Base-by-base conservation (phyloP, 2,329 filamentous ascomycete species). In the Colletotrichum sublineola region DNA sequence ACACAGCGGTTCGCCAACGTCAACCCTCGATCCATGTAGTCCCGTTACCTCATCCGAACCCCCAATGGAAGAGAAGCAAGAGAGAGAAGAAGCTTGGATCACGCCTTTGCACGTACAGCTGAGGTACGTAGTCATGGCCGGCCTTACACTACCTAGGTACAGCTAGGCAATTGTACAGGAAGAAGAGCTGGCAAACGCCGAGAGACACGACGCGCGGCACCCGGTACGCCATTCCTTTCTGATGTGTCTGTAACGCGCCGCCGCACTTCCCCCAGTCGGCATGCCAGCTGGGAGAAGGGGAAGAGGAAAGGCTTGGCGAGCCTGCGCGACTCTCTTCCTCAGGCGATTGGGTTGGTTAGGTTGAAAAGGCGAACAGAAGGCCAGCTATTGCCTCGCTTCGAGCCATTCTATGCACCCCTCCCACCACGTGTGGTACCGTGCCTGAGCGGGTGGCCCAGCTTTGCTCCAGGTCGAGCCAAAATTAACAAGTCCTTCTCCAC, bases 171-270 rank as follows among this genome's bases (percentile, higher is more conserved):
- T 24, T 24, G 24, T 24, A 24, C 24, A 24, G 24, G 24, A 24
- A 24, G 24, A 24, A 24, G 24, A 24, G 24, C 24, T 24, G 24
- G 33, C 8, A 5, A 18, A 38, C n/a, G 60, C 60, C 12, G 36
- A 44, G 68, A 73, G 68, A 67, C 69, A 69, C 63, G 71, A 72
- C 68, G 71, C 71, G 71, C 68, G 71, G 71, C 71, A 55, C 6
- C 57, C 38, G 44, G 58, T 61, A n/a, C 50, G 36, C 57, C 55
- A 53, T 42, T 61, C 40, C 53, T 40, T 63, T 52, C 38, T 29
- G 14, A 20, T 55, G 5, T 24, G 14, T 42, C 40, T 42, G 5
- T 36, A 44, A 52, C 29, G 33, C 29, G 33, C 29, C 60, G 46
- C 38, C 24, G 53, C 53, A 56, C 33, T 58, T 42, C 31, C 29